These are phyloP conservation scores for Aspergillus neoniger DNA, from an alignment of 2,329 filamentous ascomycete species.

Conservation along the genomic window DNA sequence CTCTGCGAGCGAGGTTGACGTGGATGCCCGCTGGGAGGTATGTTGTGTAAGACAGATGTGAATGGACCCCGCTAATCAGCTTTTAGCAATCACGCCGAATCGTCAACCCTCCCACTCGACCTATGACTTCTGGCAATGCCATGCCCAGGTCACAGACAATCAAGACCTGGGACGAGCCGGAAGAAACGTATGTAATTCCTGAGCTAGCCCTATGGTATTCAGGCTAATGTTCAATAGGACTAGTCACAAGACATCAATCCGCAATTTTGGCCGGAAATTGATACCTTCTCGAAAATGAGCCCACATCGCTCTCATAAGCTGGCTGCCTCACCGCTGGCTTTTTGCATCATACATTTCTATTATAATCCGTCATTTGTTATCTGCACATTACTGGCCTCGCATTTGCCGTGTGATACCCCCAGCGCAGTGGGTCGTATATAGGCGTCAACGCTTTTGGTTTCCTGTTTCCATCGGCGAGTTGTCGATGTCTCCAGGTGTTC, in stretches of 20 bases:
- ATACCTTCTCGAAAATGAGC: constrained; percentile 30
- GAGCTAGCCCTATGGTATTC: not conserved
- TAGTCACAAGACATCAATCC: constrained; percentile 37
- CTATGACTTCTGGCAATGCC: constrained; percentile 33
- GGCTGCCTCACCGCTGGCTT: not conserved
- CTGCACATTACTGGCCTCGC: constrained; percentile 13
- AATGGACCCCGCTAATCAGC: constrained; percentile 17
- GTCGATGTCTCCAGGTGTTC: constrained; percentile 4
- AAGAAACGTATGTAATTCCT: constrained; percentile 35
- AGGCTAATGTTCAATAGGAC: not conserved
- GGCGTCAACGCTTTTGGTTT: constrained; percentile 22
- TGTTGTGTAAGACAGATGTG: constrained; percentile 9
- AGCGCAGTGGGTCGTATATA: constrained; percentile 27
- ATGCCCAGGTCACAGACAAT: constrained; percentile 26
- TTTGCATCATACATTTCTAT: not conserved
- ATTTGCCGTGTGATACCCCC: constrained; percentile 27
- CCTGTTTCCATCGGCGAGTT: constrained; percentile 4
- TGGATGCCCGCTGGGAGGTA: constrained; percentile 44
- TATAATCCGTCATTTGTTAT: not conserved
- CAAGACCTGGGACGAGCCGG: constrained; percentile 28
- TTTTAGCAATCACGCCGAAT: constrained; percentile 36
- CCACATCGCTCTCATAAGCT: not conserved
- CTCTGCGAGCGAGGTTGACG: constrained; percentile 39
- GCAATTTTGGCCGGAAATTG: constrained; percentile 41
- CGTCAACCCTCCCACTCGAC: constrained; percentile 34